These are phyloP conservation scores for Fremontodendron californicum DNA, from an alignment of 345 rosid genomes.

Conservation along the genomic window DNA sequence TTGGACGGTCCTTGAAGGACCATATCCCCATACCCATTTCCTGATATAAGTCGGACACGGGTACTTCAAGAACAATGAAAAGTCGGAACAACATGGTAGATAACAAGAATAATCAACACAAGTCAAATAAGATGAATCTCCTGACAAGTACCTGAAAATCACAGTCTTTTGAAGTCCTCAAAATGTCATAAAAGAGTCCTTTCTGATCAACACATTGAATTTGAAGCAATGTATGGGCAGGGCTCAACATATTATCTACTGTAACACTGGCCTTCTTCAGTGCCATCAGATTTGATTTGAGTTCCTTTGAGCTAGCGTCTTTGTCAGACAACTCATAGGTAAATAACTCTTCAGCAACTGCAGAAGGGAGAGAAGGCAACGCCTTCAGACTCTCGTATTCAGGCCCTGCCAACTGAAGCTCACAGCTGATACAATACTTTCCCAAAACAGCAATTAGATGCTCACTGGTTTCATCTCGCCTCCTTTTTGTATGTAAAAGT, in stretches of 20 bases:
- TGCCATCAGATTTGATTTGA: conserved; percentile 18
- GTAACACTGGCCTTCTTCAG: conserved; percentile 35
- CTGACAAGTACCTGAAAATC: conserved; percentile 45
- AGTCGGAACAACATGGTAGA: too few relatives aligned
- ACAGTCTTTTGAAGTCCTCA: conserved; percentile 73
- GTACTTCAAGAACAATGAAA: too few relatives aligned
- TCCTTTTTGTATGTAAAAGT: conserved; percentile 49
- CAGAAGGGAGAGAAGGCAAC: conserved; percentile 47
- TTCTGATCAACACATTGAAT: conserved; percentile 66
- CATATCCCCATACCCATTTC: too few relatives aligned
- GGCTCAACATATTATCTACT: conserved; percentile 59
- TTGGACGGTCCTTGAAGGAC: too few relatives aligned
- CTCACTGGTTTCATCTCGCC: conserved; percentile 47
- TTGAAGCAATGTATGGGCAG: conserved; percentile 65
- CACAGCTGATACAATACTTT: conserved; percentile 59
- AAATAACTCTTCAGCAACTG: conserved; percentile 49
- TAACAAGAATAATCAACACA: neutral
- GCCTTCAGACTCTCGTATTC: conserved; percentile 45
- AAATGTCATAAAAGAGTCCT: conserved; percentile 63
- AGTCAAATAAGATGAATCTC: neutral
- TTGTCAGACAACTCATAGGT: conserved; percentile 29
- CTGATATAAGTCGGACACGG: too few relatives aligned
- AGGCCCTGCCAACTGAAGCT: conserved; percentile 58
- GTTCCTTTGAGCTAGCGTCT: conserved; percentile 24
- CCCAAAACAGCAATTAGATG: conserved; percentile 49